These are phyloP conservation scores for Podospora fimiseda DNA, from an alignment of 495 filamentous ascomycete species.

Conservation along the genomic window DNA sequence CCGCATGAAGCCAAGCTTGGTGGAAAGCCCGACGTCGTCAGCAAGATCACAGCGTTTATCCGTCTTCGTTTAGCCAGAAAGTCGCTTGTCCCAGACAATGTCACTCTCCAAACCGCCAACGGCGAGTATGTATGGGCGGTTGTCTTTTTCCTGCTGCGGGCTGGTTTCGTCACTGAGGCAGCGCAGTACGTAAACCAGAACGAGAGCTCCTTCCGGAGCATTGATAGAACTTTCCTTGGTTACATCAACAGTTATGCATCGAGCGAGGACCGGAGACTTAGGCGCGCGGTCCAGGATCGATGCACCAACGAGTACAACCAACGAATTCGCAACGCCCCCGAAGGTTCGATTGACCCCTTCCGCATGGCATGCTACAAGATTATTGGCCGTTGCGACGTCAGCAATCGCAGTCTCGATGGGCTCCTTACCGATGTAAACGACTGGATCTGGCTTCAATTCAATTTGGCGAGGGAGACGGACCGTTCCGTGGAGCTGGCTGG, in stretches of 20 bases:
- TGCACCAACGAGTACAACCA: slow-evolving; percentile 87
- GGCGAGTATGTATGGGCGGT: slow-evolving; percentile 88
- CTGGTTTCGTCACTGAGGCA: slow-evolving; percentile 77
- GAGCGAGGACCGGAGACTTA: slow-evolving; percentile 64
- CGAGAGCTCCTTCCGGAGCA: slow-evolving; percentile 67
- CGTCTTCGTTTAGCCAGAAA: slow-evolving; percentile 67
- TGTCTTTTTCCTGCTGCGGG: slow-evolving; percentile 85
- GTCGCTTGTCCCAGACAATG: slow-evolving; percentile 70
- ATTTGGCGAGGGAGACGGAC: slow-evolving; percentile 80
- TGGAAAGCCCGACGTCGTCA: slow-evolving; percentile 76
- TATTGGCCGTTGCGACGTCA: slow-evolving; percentile 87
- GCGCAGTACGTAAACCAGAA: slow-evolving; percentile 75
- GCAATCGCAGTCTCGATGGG: slow-evolving; percentile 69
- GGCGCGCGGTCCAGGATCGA: slow-evolving; percentile 69
- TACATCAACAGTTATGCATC: slow-evolving; percentile 77
- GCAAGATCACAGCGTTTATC: slow-evolving; percentile 89
- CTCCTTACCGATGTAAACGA: slow-evolving; percentile 80
- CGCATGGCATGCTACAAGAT: slow-evolving; percentile 97
- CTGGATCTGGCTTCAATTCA: slow-evolving; percentile 96
- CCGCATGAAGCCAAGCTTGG: slow-evolving; percentile 85
- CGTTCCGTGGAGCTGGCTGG: slow-evolving; percentile 75
- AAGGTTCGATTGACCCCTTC: slow-evolving; percentile 87
- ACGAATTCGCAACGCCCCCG: slow-evolving; percentile 71
- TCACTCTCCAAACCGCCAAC: slow-evolving; percentile 64
- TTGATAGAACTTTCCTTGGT: slow-evolving; percentile 84